These are phyloP conservation scores for Geosmithia flava DNA, from an alignment of 2,329 filamentous ascomycete species.

Conservation along the genomic window DNA sequence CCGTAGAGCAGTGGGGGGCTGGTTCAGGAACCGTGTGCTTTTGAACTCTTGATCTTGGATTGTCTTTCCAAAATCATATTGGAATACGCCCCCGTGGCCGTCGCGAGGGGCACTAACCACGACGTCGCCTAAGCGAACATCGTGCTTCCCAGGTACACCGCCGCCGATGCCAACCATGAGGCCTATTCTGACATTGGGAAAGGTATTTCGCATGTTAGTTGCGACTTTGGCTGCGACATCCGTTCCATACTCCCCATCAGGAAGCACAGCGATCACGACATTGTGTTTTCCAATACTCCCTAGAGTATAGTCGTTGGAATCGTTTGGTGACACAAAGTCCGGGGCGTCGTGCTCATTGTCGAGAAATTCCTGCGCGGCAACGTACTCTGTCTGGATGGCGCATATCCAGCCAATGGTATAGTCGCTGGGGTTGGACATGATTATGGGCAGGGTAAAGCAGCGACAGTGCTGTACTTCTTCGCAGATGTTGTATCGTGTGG, in stretches of 20 bases:
- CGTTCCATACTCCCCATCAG: constrained; percentile 12
- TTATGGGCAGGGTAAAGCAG: not conserved
- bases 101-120: constrained; percentile 6
- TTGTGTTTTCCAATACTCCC: constrained; percentile 19
- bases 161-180: constrained; percentile 21
- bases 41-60: constrained; percentile 3
- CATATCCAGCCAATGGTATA: constrained; percentile 32
- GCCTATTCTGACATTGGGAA: constrained; percentile 13
- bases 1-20: constrained; percentile 3
- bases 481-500: no score
- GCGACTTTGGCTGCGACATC: constrained; percentile 11
- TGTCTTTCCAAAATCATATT: constrained; percentile 7
- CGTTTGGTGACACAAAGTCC: constrained; percentile 9
- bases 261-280: constrained; percentile 17
- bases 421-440: constrained; percentile 5
- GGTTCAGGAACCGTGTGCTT: constrained; percentile 3
- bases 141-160: constrained; percentile 16
- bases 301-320: constrained; percentile 15
- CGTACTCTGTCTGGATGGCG: constrained; percentile 20
- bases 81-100: constrained; percentile 1
- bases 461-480: no score
- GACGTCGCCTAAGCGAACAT: constrained; percentile 14
- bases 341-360: constrained; percentile 21
- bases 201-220: constrained; percentile 13
- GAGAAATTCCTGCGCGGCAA: constrained; percentile 23